Evolutionary conservation across 2,329 filamentous ascomycete genomes (phyloP).

Genomic region (Sclerotiophoma versabilis): DNA sequence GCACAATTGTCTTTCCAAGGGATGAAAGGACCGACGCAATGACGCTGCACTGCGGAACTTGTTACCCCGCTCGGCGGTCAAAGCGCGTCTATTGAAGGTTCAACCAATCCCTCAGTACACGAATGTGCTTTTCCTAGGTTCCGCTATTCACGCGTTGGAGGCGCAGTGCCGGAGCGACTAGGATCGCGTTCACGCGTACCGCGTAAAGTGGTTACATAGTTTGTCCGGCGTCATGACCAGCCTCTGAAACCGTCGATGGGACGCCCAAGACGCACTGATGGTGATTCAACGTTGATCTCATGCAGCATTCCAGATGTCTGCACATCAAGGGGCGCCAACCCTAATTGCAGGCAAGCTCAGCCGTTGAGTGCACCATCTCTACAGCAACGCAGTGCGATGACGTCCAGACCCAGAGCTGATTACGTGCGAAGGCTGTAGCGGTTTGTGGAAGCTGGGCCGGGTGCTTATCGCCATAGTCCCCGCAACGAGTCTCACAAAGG

Average conservation of each 20-base stretch:
- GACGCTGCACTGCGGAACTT: conserved; percentile 23
- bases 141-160: conserved; percentile 13
- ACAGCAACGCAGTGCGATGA: conserved; percentile 14
- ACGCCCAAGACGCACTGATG: conserved; percentile 13
- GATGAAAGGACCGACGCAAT: conserved; percentile 29
- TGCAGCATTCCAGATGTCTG: conserved; percentile 7
- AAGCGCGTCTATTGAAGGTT: conserved; percentile 27
- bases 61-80: conserved; percentile 32
- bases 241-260: conserved; percentile 14
- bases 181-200: conserved; percentile 15
- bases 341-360: conserved; percentile 4
- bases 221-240: conserved; percentile 9
- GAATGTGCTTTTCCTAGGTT: conserved; percentile 15
- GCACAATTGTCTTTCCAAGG: conserved; percentile 24
- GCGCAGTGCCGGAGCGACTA: conserved; percentile 4
- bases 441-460: conserved; percentile 10
- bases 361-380: conserved; percentile 3
- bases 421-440: conserved; percentile 3
- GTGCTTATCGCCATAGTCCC: conserved; percentile 9
- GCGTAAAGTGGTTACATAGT: conserved; percentile 14
- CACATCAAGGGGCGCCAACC: conserved; percentile 6
- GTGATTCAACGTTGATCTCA: conserved; percentile 22
- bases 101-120: conserved; percentile 29
- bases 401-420: conserved; percentile 2
- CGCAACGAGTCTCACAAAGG: conserved; percentile 11